A percentile compares a stretch with the other conserved stretches of the same genome.
Evolutionary conservation across 345 rosid genomes (phyloP).

Genomic region (Diplotaxis tenuifolia): DNA sequence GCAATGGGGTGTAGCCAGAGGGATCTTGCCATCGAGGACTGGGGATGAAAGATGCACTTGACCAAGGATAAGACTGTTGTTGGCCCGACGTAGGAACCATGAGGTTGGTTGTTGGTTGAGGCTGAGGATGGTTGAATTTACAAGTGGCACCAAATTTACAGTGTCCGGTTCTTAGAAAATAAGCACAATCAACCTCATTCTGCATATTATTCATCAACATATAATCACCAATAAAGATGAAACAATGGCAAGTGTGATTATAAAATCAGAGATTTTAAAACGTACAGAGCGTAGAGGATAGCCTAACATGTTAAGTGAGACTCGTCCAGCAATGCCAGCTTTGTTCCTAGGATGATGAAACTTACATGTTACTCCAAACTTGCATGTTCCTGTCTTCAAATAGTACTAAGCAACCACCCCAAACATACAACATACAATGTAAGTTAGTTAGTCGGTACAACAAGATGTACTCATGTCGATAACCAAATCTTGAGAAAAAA

Average conservation of each 20-base stretch:
- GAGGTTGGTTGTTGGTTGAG: constrained; percentile 78
- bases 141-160: constrained; percentile 95
- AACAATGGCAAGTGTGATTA: not conserved
- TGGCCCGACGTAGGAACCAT: constrained; percentile 74
- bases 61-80: constrained; percentile 85
- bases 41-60: constrained; percentile 81
- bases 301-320: constrained; percentile 85
- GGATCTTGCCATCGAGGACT: constrained; percentile 98
- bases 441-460: constrained; percentile 11
- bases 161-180: constrained; percentile 92
- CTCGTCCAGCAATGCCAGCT: constrained; percentile 92
- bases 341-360: constrained; percentile 96
- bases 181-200: constrained; percentile 90
- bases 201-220: constrained; percentile 32
- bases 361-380: constrained; percentile 99
- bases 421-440: constrained; percentile 29
- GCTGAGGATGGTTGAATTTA: constrained; percentile 97
- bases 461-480: not conserved
- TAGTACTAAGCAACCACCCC: constrained; percentile 56
- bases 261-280: not conserved
- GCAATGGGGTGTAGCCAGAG: constrained; percentile 71
- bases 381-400: constrained; percentile 98
- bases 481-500: constrained; percentile 7
- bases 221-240: not conserved
- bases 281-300: constrained; percentile 90